phyloP scores from a whole-genome alignment of 1,139 yeast genomes.

The Lodderomyces elongisporus region DNA sequence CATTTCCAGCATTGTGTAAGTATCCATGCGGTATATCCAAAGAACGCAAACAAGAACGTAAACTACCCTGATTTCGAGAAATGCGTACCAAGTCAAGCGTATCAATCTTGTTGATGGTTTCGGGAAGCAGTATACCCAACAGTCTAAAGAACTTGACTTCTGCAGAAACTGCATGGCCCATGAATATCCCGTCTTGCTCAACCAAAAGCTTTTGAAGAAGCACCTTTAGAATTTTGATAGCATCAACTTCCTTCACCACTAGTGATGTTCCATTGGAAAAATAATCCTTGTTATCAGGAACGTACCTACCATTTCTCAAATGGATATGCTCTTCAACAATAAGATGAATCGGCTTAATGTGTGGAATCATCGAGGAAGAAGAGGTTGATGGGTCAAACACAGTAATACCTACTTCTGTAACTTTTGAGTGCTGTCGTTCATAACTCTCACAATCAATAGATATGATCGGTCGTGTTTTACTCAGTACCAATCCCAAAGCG shows the following conservation, averaged over 20 bases:
- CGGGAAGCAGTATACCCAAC: slow-evolving; percentile 39
- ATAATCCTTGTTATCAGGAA: slow-evolving; percentile 56
- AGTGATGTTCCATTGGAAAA: slow-evolving; percentile 58
- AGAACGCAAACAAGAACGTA: slow-evolving; percentile 48
- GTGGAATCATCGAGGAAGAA: slow-evolving; percentile 34
- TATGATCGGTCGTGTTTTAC: slow-evolving; percentile 37
- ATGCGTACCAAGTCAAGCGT: slow-evolving; percentile 47
- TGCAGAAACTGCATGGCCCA: slow-evolving; percentile 65
- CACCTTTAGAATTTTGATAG: slow-evolving; percentile 34
- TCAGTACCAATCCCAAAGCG: slow-evolving; percentile 25
- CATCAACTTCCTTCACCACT: slow-evolving; percentile 31
- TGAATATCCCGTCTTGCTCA: slow-evolving; percentile 33
- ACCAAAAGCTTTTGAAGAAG: slow-evolving; percentile 41
- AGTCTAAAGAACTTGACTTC: slow-evolving; percentile 53
- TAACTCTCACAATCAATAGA: slow-evolving; percentile 67
- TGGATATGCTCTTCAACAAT: slow-evolving; percentile 48
- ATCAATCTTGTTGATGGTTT: slow-evolving; percentile 37
- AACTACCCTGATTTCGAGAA: slow-evolving; percentile 40
- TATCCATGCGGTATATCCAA: slow-evolving; percentile 60
- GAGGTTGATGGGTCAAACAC: slow-evolving; percentile 55
- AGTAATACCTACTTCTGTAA: slow-evolving; percentile 70
- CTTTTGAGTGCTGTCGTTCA: slow-evolving; percentile 41
- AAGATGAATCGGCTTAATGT: slow-evolving; percentile 50
- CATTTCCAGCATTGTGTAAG: slow-evolving; percentile 81
- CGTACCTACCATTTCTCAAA: slow-evolving; percentile 50